phyloP scores from a whole-genome alignment of 148 eudicot species.

The Simmondsia chinensis region DNA sequence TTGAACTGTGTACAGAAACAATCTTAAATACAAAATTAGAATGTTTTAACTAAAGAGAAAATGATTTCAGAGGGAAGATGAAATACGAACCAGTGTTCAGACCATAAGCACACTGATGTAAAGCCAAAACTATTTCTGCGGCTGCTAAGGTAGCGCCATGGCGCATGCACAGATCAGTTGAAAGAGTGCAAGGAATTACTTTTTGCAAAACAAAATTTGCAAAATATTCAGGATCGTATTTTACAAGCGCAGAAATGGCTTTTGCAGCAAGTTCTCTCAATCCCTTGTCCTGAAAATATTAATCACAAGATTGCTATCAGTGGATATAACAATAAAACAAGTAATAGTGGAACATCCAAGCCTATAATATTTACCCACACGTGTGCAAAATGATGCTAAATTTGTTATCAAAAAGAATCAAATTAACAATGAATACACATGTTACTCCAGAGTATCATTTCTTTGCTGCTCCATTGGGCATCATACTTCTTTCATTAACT shows the following conservation, averaged over 20 bases:
- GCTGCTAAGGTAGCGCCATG: constrained; percentile 95
- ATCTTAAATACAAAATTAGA: too few species aligned
- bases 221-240: constrained; percentile 68
- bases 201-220: constrained; percentile 57
- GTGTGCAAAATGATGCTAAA: too few species aligned
- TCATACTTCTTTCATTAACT: too few species aligned
- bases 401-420: too few species aligned
- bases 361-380: too few species aligned
- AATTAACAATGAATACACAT: too few species aligned
- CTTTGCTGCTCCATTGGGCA: too few species aligned
- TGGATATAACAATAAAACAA: neutral
- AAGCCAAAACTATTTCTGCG: constrained; percentile 76
- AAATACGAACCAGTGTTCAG: constrained; percentile 55
- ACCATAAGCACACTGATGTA: constrained; percentile 46
- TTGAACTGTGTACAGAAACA: too few species aligned
- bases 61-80: constrained; percentile 1
- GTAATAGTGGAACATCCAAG: too few species aligned
- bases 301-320: constrained; percentile 2
- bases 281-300: constrained; percentile 66
- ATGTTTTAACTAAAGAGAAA: neutral
- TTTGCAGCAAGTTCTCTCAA: constrained; percentile 89
- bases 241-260: constrained; percentile 82
- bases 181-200: constrained; percentile 73
- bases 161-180: constrained; percentile 92
- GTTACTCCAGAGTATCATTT: too few species aligned